These are phyloP conservation scores for Candida taoyuanica DNA, from an alignment of 805 yeast genomes.

Conservation along the genomic window DNA sequence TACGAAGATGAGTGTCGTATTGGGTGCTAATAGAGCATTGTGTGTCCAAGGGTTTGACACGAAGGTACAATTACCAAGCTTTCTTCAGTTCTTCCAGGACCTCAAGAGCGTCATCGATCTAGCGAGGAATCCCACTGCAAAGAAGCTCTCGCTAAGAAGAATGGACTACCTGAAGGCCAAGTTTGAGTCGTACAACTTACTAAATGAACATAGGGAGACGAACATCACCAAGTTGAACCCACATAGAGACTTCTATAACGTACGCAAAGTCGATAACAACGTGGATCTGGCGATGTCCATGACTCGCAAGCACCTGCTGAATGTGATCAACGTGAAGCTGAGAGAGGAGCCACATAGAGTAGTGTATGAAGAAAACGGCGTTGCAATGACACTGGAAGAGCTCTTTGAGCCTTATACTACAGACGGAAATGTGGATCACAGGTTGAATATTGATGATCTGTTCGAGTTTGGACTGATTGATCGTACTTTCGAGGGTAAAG, in stretches of 20 bases:
- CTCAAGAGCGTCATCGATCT: conserved; percentile 24
- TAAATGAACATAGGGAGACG: conserved; percentile 33
- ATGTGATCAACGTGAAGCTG: conserved; percentile 34
- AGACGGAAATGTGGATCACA: conserved; percentile 24
- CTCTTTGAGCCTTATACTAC: conserved; percentile 27
- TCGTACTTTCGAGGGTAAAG: conserved; percentile 23
- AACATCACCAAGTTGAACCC: conserved; percentile 35
- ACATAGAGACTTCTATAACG: conserved; percentile 40
- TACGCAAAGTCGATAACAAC: conserved; percentile 61
- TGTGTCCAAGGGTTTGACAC: conserved; percentile 14
- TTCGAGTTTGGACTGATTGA: conserved; percentile 28
- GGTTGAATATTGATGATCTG: conserved; percentile 27
- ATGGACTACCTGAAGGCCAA: conserved; percentile 30
- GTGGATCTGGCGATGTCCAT: conserved; percentile 96
- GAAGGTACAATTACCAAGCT: conserved; percentile 23
- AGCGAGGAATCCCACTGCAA: conserved; percentile 11
- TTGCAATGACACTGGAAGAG: conserved; percentile 21
- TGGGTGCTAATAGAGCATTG: background rate
- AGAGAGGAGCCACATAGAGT: conserved; percentile 32
- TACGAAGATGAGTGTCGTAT: background rate
- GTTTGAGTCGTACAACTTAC: conserved; percentile 32
- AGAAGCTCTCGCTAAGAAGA: conserved; percentile 25
- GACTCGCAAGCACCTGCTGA: conserved; percentile 82
- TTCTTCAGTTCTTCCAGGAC: conserved; percentile 30
- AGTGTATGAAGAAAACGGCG: conserved; percentile 28